A percentile compares a stretch with the other conserved stretches of the same genome.
Evolutionary conservation across 805 yeast species (phyloP).

Genomic region (Barnettozyma californica): DNA sequence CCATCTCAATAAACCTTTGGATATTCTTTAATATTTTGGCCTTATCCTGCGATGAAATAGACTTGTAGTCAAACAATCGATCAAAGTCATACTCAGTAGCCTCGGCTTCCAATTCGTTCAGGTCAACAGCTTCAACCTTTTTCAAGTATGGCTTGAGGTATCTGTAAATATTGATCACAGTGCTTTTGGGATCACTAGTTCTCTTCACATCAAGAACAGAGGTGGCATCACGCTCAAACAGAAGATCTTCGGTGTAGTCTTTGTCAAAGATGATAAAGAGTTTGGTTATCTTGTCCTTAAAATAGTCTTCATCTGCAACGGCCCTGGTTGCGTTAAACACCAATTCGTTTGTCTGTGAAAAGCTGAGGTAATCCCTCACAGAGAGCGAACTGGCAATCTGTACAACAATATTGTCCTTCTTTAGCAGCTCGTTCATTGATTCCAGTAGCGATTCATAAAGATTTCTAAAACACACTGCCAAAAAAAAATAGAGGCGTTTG

Average conservation of each 20-base stretch:
- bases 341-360: constrained; percentile 7
- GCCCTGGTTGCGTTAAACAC: constrained; percentile 6
- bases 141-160: constrained; percentile 11
- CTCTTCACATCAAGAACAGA: constrained; percentile 12
- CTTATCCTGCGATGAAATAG: constrained; percentile 21
- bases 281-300: constrained; percentile 9
- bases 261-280: constrained; percentile 17
- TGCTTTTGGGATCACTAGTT: constrained; percentile 20
- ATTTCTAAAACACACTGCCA: too few species aligned
- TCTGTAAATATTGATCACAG: constrained; percentile 8
- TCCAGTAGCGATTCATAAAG: not conserved
- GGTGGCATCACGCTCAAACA: constrained; percentile 15
- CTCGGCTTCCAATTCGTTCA: constrained; percentile 1
- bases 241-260: constrained; percentile 10
- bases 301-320: constrained; percentile 12
- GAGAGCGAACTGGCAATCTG: constrained; percentile 13
- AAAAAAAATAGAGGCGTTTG: too few species aligned
- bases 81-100: constrained; percentile 12
- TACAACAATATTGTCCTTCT: not conserved
- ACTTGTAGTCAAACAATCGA: constrained; percentile 10
- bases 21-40: constrained; percentile 19
- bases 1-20: constrained; percentile 16
- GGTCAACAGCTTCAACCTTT: constrained; percentile 5
- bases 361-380: constrained; percentile 18
- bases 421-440: constrained; percentile 2